phyloP scores from a whole-genome alignment of 139 green algal genomes.

The Chlorella sp. region DNA sequence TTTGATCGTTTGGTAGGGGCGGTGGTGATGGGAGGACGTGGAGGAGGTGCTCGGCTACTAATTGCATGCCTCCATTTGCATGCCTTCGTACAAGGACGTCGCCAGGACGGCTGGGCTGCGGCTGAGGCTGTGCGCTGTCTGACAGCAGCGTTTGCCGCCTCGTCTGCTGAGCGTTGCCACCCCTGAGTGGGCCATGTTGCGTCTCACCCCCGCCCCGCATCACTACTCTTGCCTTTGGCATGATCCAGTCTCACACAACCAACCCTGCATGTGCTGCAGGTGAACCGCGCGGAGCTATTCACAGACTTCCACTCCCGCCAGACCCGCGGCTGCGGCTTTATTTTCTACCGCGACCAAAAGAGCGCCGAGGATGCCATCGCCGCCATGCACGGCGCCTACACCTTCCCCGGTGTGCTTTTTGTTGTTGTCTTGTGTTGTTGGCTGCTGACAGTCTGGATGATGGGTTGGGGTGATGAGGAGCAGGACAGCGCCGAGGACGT shows the following conservation, averaged over 20 bases:
- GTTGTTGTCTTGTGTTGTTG: background rate
- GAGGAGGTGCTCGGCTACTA: too few species aligned
- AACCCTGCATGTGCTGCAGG: background rate
- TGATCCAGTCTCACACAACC: too few species aligned
- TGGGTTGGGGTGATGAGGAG: background rate
- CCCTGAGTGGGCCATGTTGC: too few species aligned
- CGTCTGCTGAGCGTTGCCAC: too few species aligned
- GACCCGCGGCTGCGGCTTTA: conserved; percentile 24
- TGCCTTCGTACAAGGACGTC: too few species aligned
- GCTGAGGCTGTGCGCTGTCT: too few species aligned
- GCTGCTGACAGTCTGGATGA: background rate
- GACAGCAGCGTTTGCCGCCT: too few species aligned
- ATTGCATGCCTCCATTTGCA: too few species aligned
- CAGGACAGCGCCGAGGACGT: background rate
- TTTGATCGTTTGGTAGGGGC: too few species aligned
- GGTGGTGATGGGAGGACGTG: too few species aligned
- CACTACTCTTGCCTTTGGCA: background rate
- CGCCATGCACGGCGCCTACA: background rate
- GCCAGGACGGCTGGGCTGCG: too few species aligned
- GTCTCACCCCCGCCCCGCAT: background rate
- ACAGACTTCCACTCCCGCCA: background rate
- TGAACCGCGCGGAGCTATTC: conserved; percentile 5
- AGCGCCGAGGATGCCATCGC: conserved; percentile 5
- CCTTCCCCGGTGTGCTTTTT: background rate
- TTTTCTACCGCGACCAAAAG: background rate